Conservation (phyloP, 2,329 filamentous ascomycete genomes). For the Aspergillus carbonarius region DNA sequence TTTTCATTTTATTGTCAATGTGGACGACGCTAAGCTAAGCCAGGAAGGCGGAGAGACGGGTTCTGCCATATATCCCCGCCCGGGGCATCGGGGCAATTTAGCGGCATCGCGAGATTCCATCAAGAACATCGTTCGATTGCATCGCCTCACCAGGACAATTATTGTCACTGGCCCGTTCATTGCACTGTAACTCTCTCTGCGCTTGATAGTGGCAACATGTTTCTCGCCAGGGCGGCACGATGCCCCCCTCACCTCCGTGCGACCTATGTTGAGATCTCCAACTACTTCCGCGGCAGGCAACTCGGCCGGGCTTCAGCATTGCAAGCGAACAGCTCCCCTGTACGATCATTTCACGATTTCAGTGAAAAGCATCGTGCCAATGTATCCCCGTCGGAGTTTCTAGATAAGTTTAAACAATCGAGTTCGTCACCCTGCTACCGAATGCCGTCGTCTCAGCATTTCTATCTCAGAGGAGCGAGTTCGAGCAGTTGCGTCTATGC, state of each 20-base stretch:
- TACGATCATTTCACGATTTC: constrained; percentile 26
- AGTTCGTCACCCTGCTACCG: constrained; percentile 35
- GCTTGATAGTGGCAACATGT: constrained; percentile 15
- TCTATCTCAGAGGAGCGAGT: not conserved
- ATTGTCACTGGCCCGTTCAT: not conserved
- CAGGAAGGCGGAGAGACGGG: constrained; percentile 19
- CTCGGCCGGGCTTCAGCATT: constrained; percentile 7
- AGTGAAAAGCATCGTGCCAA: constrained; percentile 19
- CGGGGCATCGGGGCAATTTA: not conserved
- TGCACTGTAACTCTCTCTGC: not conserved
- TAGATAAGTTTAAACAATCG: constrained; percentile 48
- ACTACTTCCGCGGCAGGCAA: constrained; percentile 31
- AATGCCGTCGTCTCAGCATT: not conserved
- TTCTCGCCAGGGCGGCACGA: constrained; percentile 25
- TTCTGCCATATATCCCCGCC: constrained; percentile 14
- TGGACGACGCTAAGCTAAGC: constrained; percentile 23
- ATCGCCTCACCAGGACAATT: not conserved
- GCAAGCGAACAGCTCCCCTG: constrained; percentile 2
- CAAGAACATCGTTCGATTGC: not conserved
- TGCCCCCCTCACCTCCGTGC: constrained; percentile 28
- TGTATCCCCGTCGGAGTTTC: constrained; percentile 23
- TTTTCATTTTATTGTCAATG: constrained; percentile 27
- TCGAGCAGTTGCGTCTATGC: not conserved
- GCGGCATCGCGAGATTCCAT: not conserved
- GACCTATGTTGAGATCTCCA: constrained; percentile 42